Evolutionary conservation across 495 filamentous ascomycete genomes (phyloP).

Genomic region (Jackrogersella multiformis): DNA sequence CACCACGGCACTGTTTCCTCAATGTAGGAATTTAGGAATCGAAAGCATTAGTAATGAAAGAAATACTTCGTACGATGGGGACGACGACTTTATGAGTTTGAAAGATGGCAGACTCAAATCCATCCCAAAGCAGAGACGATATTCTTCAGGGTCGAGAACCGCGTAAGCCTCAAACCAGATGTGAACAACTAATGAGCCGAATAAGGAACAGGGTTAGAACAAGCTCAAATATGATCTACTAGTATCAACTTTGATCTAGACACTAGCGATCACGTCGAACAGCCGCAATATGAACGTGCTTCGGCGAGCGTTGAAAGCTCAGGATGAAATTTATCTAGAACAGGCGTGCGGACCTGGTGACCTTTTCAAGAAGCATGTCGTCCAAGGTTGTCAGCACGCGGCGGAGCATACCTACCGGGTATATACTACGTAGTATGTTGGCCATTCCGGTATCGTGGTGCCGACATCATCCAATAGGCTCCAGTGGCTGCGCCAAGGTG

Average conservation of each 20-base stretch:
- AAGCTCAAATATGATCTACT: background rate
- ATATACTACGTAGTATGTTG: constrained; percentile 24
- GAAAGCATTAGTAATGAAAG: background rate
- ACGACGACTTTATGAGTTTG: background rate
- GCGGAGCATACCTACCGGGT: constrained; percentile 6
- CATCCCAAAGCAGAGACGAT: background rate
- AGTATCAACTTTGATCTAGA: background rate
- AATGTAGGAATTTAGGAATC: background rate
- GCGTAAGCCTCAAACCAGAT: background rate
- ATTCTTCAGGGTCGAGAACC: background rate
- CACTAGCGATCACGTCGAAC: background rate
- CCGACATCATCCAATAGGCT: constrained; percentile 28
- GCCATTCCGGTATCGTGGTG: constrained; percentile 18
- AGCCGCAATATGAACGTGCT: background rate
- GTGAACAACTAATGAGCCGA: background rate
- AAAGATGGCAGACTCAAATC: background rate
- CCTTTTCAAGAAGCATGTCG: constrained; percentile 19
- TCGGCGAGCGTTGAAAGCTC: background rate
- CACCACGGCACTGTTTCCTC: background rate
- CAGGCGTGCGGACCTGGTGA: background rate
- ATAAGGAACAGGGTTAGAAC: background rate
- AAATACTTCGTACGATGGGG: background rate
- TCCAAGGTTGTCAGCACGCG: constrained; percentile 22
- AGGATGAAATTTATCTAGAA: background rate
- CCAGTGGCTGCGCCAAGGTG: constrained; percentile 30